Evolutionary conservation across 768 basidiomycete species (phyloP), one percentile per base, ranked within the genome.

Genomic region (Boletus reticulatus): DNA sequence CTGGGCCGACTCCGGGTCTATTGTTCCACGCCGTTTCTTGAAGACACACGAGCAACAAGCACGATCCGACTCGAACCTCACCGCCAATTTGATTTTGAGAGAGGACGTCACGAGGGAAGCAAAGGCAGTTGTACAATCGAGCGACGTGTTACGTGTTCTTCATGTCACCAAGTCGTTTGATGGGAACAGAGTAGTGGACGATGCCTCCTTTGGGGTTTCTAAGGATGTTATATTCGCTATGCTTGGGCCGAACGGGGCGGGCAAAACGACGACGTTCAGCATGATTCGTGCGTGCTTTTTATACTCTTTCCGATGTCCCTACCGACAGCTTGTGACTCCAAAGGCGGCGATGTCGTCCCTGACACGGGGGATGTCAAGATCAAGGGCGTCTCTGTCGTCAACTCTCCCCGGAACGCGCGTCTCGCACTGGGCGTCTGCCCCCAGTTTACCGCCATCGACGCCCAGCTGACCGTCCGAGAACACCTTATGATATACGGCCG

Each of bases 221-320:
- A 72, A 71, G 39, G 79, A 88, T 44, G 85, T 84, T 46, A 75
- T 88, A 17, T 88, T 90, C 60, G 88, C 85, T 5, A 69, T 92
- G 57, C 75, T 92, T 16, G 90, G 90, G 2, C 90, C 90, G 1
- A 92, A 92, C 60, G 90, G 90, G 8, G 90, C 89, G 9, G 89
- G 90, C 0, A 92, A 92, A 70, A 91, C 88, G 12, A 90, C 90
- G 0, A 86, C 84, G 0, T 89, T 92, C 69, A 88, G 89, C 58
- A 80, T 89, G 64, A 90, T 92, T 56, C 84, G 88, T 87, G 62
- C 53, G 86, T 76, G 16, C 22, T 27, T 20, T 17, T 0, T 41
- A 27, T 20, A 11, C 14, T 29, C 17, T 8, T 10, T 31, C 13
- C 34, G 4, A 17, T 4, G 13, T 47, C 9, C 20, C 3, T 11